Evolutionary conservation across 352 stramenopile species (phyloP), one percentile per base, ranked within the genome.

Genomic region (Globisporangium mamillatum): DNA sequence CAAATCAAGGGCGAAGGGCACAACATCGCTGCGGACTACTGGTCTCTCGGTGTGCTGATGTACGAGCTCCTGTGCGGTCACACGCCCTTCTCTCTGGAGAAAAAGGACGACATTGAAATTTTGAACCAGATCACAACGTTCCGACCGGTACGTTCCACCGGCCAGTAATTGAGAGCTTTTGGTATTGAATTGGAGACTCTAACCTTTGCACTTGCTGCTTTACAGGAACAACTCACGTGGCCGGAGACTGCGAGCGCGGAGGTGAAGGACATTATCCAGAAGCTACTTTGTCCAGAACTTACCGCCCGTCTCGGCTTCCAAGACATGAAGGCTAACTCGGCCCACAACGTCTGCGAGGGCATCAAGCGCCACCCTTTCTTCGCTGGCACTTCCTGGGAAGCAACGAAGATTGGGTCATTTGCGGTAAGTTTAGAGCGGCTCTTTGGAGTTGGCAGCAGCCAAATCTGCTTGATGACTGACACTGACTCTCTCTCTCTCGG

Each of bases 31-130:
- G 83, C 86, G 4, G 94, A 98, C 69, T 98, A 98, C 74, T 98
- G 94, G 94, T 87, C 93, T 12, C 82, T 98, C 38, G 94, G 94
- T 25, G 93, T 97, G 64, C 84, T 98, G 63, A 93, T 98, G 76
- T 98, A 98, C 77, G 94, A 98, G 75, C 81, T 98, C 32, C 73
- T 98, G 1, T 90, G 84, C 46, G 93, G 92, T 4, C 77, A 86
- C 22, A 98, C 93, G 2, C 94, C 94, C 3, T 98, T 98, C 62
- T 86, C 83, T 9, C 75, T 78, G 20, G 84, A 94, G 66, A 90
- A 89, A 56, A 82, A 92, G 53, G 89, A 93, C 52, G 89, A 97
- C 55, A 79, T 94, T 54, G 90, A 95, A 58, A 95, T 96, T 66
- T 80, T 96, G 68, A 95, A 95, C 74, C 74, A 87, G 59, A 96